Percentiles rank a stretch among this genome's conserved stretches.
Evolutionary conservation across 768 basidiomycete species (phyloP).

Genomic region (Chalciporus sphaerocephalus): DNA sequence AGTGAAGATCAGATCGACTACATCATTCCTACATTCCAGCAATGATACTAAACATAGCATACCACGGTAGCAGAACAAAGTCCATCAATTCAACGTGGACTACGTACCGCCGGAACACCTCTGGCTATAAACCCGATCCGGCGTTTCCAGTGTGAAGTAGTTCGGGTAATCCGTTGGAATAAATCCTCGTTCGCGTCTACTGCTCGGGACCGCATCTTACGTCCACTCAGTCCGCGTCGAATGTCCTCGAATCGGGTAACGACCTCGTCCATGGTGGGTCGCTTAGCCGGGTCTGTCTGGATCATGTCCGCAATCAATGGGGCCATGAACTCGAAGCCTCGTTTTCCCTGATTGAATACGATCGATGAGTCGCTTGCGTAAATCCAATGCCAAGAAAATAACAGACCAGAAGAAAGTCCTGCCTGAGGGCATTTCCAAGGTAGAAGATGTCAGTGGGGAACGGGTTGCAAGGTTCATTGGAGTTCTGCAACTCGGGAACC

Average conservation of each 20-base stretch:
- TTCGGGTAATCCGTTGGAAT: slow-evolving; percentile 1
- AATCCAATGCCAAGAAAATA: neutral
- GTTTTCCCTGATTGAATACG: neutral
- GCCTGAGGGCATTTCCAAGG: slow-evolving; percentile 36
- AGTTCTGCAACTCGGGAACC: slow-evolving; percentile 36
- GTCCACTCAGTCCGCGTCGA: slow-evolving; percentile 10
- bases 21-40: too few relatives aligned
- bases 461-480: slow-evolving; percentile 28
- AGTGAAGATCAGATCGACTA: too few relatives aligned
- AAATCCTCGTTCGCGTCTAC: slow-evolving; percentile 1
- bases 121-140: slow-evolving; percentile 9
- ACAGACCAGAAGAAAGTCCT: slow-evolving; percentile 30
- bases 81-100: neutral
- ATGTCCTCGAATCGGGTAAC: slow-evolving; percentile 26
- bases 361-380: neutral
- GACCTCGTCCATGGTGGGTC: slow-evolving; percentile 35
- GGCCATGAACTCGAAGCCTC: slow-evolving; percentile 28
- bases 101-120: slow-evolving; percentile 16
- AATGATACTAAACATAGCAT: too few relatives aligned
- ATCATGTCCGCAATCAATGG: slow-evolving; percentile 34
- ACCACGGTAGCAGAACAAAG: too few relatives aligned
- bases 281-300: slow-evolving; percentile 27
- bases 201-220: slow-evolving; percentile 26
- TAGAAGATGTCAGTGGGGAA: slow-evolving; percentile 45
- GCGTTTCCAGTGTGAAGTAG: slow-evolving; percentile 15